Conservation (phyloP, 2,329 filamentous ascomycete genomes). For the Curvularia sp. region DNA sequence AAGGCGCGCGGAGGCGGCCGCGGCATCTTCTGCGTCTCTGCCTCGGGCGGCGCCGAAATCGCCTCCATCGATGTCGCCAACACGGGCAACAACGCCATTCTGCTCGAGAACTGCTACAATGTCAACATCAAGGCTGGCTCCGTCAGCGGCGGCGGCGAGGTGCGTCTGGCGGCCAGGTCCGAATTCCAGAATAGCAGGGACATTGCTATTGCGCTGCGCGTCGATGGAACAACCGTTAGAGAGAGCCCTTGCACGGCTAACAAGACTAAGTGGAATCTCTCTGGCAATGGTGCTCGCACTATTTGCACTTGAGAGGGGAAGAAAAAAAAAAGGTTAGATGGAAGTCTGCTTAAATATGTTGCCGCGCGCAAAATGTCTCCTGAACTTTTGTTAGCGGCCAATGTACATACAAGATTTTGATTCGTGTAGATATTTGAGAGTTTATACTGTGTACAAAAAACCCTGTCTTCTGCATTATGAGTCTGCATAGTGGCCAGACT, state of each 20-base stretch:
- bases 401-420: background rate
- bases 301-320: constrained; percentile 30
- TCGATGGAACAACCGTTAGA: constrained; percentile 60
- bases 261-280: constrained; percentile 57
- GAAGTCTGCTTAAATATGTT: too few relatives aligned
- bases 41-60: constrained; percentile 63
- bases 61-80: constrained; percentile 58
- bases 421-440: constrained; percentile 8
- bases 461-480: too few relatives aligned
- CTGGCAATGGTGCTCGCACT: constrained; percentile 52
- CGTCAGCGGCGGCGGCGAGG: constrained; percentile 64
- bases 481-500: background rate
- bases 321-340: background rate
- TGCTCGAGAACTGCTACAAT: constrained; percentile 68
- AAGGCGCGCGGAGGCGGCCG: constrained; percentile 64
- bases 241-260: constrained; percentile 65
- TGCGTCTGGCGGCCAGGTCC: constrained; percentile 60
- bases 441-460: background rate
- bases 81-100: constrained; percentile 64
- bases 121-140: constrained; percentile 60
- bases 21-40: constrained; percentile 65
- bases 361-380: too few relatives aligned
- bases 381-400: too few relatives aligned
- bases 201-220: constrained; percentile 58
- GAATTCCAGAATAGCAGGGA: constrained; percentile 65